A percentile compares a stretch with the other conserved stretches of the same genome.
Conservation (phyloP, 2,329 filamentous ascomycete species). For the Scedosporium aurantiacum region DNA sequence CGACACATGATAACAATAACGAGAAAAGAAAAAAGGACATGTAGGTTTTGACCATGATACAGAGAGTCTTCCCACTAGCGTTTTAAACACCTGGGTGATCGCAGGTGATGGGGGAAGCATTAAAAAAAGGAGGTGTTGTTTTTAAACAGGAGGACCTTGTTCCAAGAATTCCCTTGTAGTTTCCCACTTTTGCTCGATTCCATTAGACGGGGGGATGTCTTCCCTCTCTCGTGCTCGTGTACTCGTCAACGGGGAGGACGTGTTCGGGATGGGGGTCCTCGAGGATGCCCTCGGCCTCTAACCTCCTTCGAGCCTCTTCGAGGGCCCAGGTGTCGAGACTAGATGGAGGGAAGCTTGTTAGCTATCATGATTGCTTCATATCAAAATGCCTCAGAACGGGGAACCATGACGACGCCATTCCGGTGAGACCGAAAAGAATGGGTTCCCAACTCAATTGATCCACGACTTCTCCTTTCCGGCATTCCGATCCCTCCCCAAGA, state of each 20-base stretch:
- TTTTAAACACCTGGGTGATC: neutral
- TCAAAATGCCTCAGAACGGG: conserved; percentile 16
- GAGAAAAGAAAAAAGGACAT: neutral
- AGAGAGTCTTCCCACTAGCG: neutral
- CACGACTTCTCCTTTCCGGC: no score
- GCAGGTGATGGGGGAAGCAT: neutral
- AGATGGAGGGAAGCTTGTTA: conserved; percentile 6
- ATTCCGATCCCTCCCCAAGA: no score
- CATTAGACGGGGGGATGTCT: conserved; percentile 4
- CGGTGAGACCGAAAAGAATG: neutral
- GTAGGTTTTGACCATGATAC: neutral
- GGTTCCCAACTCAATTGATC: neutral
- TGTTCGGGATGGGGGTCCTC: conserved; percentile 60
- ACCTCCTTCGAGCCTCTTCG: conserved; percentile 86
- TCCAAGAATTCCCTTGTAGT: neutral
- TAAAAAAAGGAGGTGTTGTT: neutral
- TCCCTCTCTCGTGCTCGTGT: conserved; percentile 8
- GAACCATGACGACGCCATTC: neutral
- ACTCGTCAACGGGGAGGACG: conserved; percentile 18
- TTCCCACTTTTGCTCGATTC: neutral
- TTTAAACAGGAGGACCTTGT: neutral
- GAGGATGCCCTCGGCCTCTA: conserved; percentile 92
- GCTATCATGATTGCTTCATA: neutral
- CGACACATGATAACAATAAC: neutral
- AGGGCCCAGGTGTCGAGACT: conserved; percentile 99